Evolutionary conservation across 2,329 filamentous ascomycete species (phyloP).

Genomic region (Lachnellula willkommii): DNA sequence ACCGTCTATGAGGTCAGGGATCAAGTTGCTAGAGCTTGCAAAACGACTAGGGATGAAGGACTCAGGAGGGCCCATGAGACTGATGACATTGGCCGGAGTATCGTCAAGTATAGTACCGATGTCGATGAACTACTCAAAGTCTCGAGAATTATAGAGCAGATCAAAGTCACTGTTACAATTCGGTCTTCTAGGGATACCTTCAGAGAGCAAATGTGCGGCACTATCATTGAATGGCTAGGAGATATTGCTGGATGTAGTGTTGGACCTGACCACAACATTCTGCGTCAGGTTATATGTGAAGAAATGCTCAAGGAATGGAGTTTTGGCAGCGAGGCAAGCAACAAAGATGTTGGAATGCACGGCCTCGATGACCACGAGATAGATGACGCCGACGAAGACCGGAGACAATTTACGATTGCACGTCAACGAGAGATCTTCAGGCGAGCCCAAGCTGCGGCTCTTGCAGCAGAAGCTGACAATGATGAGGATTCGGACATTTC

Average conservation of each 20-base stretch:
- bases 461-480: constrained; percentile 18
- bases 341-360: constrained; percentile 69
- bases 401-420: constrained; percentile 13
- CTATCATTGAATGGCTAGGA: constrained; percentile 90
- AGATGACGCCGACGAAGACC: constrained; percentile 29
- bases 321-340: constrained; percentile 75
- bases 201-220: constrained; percentile 97
- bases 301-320: constrained; percentile 86
- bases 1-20: constrained; percentile 86
- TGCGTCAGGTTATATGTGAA: constrained; percentile 81
- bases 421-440: constrained; percentile 13
- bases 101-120: constrained; percentile 71
- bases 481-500: constrained; percentile 24
- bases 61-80: constrained; percentile 77
- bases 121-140: constrained; percentile 69
- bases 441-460: constrained; percentile 14
- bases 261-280: constrained; percentile 69
- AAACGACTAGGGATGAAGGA: constrained; percentile 63
- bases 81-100: constrained; percentile 79
- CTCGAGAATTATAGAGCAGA: constrained; percentile 84
- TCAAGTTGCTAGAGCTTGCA: constrained; percentile 86
- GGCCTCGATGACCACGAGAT: constrained; percentile 78
- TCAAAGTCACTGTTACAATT: constrained; percentile 93
- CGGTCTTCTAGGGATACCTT: constrained; percentile 92
- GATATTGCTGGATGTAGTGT: constrained; percentile 90